Conservation (phyloP, 2,329 filamentous ascomycete species). For the Mycosphaerella sp. region DNA sequence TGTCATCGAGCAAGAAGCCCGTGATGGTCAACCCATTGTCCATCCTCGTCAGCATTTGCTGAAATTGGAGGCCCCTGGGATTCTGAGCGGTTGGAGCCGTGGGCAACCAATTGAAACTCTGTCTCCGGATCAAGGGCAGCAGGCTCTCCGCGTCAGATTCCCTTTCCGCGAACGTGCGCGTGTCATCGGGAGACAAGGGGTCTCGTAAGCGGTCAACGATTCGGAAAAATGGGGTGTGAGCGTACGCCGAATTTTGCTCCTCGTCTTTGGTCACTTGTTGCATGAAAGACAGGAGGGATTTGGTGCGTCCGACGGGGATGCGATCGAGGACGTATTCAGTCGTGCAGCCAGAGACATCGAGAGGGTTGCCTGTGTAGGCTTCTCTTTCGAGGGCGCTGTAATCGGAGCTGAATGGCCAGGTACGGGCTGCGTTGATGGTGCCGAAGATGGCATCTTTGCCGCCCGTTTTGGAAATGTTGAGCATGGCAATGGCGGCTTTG, state of each 20-base stretch:
- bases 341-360: conserved; percentile 34
- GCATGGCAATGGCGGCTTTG: conserved; percentile 30
- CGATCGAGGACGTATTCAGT: conserved; percentile 32
- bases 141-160: conserved; percentile 30
- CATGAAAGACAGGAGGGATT: conserved; percentile 27
- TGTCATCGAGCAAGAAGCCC: conserved; percentile 30
- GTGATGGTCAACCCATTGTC: conserved; percentile 32
- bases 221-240: conserved; percentile 30
- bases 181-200: conserved; percentile 25
- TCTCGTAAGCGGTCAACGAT: conserved; percentile 30
- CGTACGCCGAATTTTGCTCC: conserved; percentile 27
- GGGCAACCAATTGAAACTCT: conserved; percentile 33
- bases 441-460: conserved; percentile 32
- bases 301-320: conserved; percentile 24
- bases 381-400: conserved; percentile 28
- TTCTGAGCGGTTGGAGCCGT: conserved; percentile 28
- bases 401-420: conserved; percentile 31
- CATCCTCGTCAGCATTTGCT: conserved; percentile 32
- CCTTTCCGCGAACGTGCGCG: conserved; percentile 26
- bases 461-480: conserved; percentile 29
- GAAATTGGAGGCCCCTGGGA: conserved; percentile 26
- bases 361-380: conserved; percentile 27
- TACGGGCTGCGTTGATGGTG: conserved; percentile 31
- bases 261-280: conserved; percentile 30
- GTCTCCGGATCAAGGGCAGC: conserved; percentile 27